A percentile compares a stretch with the other conserved stretches of the same genome.
These are phyloP conservation scores for Apiospora pterosperma DNA, from an alignment of 2,329 filamentous ascomycete genomes.

Conservation along the genomic window DNA sequence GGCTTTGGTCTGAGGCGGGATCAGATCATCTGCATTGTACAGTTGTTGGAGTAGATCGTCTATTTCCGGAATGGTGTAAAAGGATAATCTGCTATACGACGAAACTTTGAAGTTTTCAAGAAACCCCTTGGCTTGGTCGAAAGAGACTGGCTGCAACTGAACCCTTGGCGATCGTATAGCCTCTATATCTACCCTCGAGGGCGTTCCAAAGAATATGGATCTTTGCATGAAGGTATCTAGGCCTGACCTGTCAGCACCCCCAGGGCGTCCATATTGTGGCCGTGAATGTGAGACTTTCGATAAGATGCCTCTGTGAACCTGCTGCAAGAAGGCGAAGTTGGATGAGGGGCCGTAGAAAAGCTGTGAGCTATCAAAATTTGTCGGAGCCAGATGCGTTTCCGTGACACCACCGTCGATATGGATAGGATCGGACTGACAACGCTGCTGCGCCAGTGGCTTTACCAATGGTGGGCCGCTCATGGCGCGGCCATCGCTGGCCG, in stretches of 20 bases:
- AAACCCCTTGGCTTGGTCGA: slow-evolving; percentile 13
- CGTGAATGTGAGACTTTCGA: slow-evolving; percentile 8
- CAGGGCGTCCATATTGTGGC: slow-evolving; percentile 10
- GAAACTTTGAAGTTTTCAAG: slow-evolving; percentile 14
- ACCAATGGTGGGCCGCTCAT: background rate
- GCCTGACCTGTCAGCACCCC: slow-evolving; percentile 21
- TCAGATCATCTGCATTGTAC: slow-evolving; percentile 10
- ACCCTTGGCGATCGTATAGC: slow-evolving; percentile 5
- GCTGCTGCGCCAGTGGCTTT: background rate
- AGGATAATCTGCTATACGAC: slow-evolving; percentile 14
- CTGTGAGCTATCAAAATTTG: slow-evolving; percentile 19
- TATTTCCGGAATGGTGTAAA: slow-evolving; percentile 17
- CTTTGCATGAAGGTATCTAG: slow-evolving; percentile 27
- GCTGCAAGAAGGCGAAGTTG: slow-evolving; percentile 27
- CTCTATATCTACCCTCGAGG: slow-evolving; percentile 15
- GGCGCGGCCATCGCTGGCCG: background rate
- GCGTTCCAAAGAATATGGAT: slow-evolving; percentile 28
- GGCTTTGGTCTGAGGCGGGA: slow-evolving; percentile 19
- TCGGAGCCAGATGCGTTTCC: slow-evolving; percentile 16
- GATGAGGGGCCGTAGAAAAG: slow-evolving; percentile 26
- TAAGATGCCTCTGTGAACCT: slow-evolving; percentile 24
- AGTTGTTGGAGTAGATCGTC: slow-evolving; percentile 17
- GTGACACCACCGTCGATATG: slow-evolving; percentile 18
- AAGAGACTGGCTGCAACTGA: slow-evolving; percentile 7
- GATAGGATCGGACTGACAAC: background rate